Evolutionary conservation across 306 rosid genomes (phyloP).

Genomic region (Dalbergia oliveri): DNA sequence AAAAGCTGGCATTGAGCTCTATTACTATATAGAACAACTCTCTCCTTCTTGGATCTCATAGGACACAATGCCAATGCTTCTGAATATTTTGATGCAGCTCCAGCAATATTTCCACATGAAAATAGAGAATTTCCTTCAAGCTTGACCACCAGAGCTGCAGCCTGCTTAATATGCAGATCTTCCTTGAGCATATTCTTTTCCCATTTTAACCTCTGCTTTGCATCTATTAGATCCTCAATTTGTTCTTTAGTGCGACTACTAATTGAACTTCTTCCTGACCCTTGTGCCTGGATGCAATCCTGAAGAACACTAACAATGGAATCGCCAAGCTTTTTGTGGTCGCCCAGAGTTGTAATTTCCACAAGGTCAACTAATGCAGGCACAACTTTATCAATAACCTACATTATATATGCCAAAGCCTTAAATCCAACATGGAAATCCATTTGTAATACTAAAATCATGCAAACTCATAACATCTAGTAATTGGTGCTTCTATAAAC

Average conservation of each 20-base stretch:
- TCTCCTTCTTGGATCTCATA: constrained; percentile 93
- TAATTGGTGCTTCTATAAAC: constrained; percentile 11
- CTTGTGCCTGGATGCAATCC: constrained; percentile 86
- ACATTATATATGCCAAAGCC: constrained; percentile 40
- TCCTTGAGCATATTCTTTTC: constrained; percentile 97
- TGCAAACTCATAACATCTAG: constrained; percentile 21
- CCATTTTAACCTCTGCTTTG: constrained; percentile 88
- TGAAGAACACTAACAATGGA: constrained; percentile 84
- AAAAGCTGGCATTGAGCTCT: constrained; percentile 96
- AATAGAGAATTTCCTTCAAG: constrained; percentile 98
- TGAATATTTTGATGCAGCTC: constrained; percentile 92
- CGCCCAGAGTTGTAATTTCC: constrained; percentile 88
- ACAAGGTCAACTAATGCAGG: constrained; percentile 93
- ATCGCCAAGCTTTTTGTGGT: constrained; percentile 93
- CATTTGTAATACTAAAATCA: constrained; percentile 25
- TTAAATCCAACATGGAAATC: constrained; percentile 26
- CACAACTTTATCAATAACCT: constrained; percentile 94
- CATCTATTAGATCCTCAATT: constrained; percentile 81
- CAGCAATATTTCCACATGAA: constrained; percentile 94
- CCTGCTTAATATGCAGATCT: constrained; percentile 98
- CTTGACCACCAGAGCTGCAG: constrained; percentile 95
- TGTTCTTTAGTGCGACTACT: constrained; percentile 74
- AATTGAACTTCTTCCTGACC: constrained; percentile 70
- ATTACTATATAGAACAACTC: constrained; percentile 95
- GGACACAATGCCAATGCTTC: constrained; percentile 98